phyloP scores from a whole-genome alignment of 345 rosid genomes.

The Anacardium occidentale region DNA sequence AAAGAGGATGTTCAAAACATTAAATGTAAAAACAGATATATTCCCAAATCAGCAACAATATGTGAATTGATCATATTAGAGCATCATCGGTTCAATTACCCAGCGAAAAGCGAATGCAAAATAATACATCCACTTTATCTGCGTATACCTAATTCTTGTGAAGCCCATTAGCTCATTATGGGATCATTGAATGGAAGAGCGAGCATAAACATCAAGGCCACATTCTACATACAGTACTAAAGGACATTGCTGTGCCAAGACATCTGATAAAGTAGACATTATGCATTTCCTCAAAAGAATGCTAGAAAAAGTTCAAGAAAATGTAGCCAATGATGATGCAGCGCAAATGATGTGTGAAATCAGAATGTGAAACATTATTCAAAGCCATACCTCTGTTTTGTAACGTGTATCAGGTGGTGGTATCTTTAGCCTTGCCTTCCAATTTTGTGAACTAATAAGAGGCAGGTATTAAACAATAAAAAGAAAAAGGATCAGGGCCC shows the following conservation, averaged over 20 bases:
- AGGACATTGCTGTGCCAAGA: neutral
- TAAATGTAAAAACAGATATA: neutral
- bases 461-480: neutral
- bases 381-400: constrained; percentile 71
- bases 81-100: neutral
- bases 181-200: neutral
- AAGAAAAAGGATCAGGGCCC: neutral
- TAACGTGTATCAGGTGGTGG: constrained; percentile 81
- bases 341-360: neutral
- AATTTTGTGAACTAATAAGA: constrained; percentile 63
- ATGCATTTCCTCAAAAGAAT: neutral
- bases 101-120: neutral
- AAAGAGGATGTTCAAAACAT: neutral
- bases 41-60: neutral
- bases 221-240: neutral
- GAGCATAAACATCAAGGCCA: neutral
- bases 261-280: neutral
- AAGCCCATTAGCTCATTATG: neutral
- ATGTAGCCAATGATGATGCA: neutral
- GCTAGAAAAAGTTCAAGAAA: neutral
- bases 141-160: neutral
- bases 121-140: neutral
- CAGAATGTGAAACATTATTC: neutral
- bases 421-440: constrained; percentile 77
- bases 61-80: constrained; percentile 1